These are phyloP conservation scores for Acanthamoeba triangularis DNA, from an alignment of 208 protist species.

Conservation along the genomic window DNA sequence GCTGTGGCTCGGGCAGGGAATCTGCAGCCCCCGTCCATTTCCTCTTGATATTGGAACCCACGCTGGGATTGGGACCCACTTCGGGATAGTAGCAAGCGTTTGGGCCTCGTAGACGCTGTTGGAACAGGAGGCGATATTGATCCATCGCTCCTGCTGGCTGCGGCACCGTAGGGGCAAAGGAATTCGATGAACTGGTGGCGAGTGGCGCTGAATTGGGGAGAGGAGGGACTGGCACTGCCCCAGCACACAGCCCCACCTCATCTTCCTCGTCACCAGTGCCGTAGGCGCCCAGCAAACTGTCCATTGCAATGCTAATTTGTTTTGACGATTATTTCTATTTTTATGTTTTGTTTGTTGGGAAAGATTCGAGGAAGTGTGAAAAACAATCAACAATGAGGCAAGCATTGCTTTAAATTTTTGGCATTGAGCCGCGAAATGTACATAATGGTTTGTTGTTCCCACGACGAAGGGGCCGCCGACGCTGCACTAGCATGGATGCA, in stretches of 20 bases:
- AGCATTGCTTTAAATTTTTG: too few species aligned
- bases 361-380: too few species aligned
- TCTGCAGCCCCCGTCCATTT: background rate
- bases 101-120: background rate
- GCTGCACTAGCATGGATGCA: constrained; percentile 57
- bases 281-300: background rate
- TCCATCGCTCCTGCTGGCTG: background rate
- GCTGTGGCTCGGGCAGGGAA: background rate
- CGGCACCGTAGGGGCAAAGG: background rate
- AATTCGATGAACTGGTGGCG: background rate
- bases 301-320: too few species aligned
- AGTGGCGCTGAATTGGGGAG: background rate
- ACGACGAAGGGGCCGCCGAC: too few species aligned
- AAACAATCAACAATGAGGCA: too few species aligned
- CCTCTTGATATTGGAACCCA: too few species aligned
- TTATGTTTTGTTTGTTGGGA: too few species aligned
- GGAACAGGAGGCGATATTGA: background rate
- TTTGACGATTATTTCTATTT: too few species aligned
- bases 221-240: background rate
- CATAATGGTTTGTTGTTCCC: too few species aligned
- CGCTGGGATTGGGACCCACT: background rate
- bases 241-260: background rate
- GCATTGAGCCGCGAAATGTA: too few species aligned
- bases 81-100: background rate
- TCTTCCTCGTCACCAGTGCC: background rate